Percentiles rank a stretch among this genome's conserved stretches.
Evolutionary conservation across 352 stramenopile genomes (phyloP).

Genomic region (Pythium sp.): DNA sequence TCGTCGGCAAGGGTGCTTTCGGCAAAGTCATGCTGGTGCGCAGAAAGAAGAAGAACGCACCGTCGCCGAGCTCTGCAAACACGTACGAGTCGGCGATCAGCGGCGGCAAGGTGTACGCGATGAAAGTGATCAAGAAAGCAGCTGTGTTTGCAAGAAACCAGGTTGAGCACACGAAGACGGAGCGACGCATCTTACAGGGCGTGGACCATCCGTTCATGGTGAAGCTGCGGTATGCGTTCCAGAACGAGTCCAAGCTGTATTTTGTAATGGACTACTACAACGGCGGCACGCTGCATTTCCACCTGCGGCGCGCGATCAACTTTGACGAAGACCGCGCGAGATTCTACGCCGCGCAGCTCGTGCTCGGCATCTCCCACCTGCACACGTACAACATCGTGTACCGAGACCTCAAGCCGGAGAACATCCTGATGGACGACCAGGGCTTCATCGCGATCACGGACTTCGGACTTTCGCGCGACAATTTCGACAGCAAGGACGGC

Average conservation of each 20-base stretch:
- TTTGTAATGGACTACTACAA: conserved; percentile 91
- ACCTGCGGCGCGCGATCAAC: conserved; percentile 62
- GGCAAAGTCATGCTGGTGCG: conserved; percentile 92
- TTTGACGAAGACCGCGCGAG: conserved; percentile 66
- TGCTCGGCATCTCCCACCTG: conserved; percentile 76
- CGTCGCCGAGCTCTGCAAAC: background rate
- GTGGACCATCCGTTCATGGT: conserved; percentile 87
- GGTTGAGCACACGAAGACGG: conserved; percentile 90
- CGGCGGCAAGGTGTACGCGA: conserved; percentile 73
- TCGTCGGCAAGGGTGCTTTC: conserved; percentile 97
- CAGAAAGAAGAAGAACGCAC: conserved; percentile 35
- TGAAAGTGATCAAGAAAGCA: conserved; percentile 92
- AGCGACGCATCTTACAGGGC: conserved; percentile 83
- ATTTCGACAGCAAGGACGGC: conserved; percentile 73
- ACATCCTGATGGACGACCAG: conserved; percentile 81
- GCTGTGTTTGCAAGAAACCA: conserved; percentile 87
- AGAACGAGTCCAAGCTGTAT: conserved; percentile 83
- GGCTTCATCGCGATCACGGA: conserved; percentile 88
- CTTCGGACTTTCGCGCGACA: conserved; percentile 83
- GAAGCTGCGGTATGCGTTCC: conserved; percentile 84
- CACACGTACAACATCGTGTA: conserved; percentile 88
- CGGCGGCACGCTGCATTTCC: conserved; percentile 81
- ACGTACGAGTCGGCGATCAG: conserved; percentile 13
- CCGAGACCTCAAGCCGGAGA: conserved; percentile 85
- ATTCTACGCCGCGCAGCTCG: conserved; percentile 83